Percentiles rank a stretch among this genome's conserved stretches.
Conservation (phyloP, 164 flowering plant species). For the Nelumbo lutea region DNA sequence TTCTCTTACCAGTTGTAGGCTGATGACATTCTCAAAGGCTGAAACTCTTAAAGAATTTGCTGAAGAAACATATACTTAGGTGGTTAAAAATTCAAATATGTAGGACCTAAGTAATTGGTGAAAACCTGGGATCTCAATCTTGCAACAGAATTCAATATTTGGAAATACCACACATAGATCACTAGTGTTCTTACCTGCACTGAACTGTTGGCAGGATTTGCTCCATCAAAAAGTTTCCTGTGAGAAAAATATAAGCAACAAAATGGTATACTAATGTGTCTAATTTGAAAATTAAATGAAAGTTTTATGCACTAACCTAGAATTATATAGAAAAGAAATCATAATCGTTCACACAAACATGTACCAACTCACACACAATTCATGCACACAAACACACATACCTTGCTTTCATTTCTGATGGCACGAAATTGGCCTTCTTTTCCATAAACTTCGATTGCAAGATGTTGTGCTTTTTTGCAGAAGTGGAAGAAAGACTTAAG, state of each 20-base stretch:
- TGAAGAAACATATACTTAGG: too few species aligned
- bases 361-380: too few species aligned
- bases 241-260: background rate
- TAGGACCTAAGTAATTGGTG: too few species aligned
- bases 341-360: background rate
- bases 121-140: too few species aligned
- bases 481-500: slow-evolving; percentile 15
- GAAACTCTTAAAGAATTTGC: too few species aligned
- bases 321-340: background rate
- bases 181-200: slow-evolving; percentile 2
- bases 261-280: background rate
- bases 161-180: too few species aligned
- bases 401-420: slow-evolving; percentile 12
- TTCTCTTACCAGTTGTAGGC: too few species aligned
- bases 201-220: background rate
- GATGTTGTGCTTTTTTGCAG: slow-evolving; percentile 22
- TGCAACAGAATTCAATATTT: too few species aligned
- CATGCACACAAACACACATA: background rate
- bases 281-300: background rate
- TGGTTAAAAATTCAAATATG: too few species aligned
- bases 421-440: background rate
- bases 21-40: too few species aligned
- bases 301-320: background rate
- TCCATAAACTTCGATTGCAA: background rate
- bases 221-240: slow-evolving; percentile 1